phyloP scores from a whole-genome alignment of 305 asterid genomes.

The Nicotiana rustica region DNA sequence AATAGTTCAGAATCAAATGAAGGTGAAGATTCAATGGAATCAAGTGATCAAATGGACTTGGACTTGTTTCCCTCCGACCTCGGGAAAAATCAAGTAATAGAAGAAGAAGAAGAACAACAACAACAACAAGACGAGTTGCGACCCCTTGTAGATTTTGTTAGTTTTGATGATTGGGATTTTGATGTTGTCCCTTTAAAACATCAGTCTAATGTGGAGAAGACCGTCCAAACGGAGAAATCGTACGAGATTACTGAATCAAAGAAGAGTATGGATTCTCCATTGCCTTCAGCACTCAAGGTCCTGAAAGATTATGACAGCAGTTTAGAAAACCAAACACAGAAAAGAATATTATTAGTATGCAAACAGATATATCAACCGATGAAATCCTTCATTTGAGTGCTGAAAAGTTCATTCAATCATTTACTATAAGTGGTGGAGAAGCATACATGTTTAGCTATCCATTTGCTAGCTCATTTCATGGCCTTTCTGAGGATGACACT shows the following conservation, averaged over 20 bases:
- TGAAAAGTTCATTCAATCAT: constrained; percentile 46
- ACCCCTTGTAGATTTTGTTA: constrained; percentile 1
- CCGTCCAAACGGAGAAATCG: not conserved
- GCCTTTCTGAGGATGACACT: constrained; percentile 42
- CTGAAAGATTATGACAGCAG: constrained; percentile 38
- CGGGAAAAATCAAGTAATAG: not conserved
- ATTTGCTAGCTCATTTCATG: constrained; percentile 38
- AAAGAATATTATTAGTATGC: not conserved
- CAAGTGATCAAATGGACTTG: not conserved
- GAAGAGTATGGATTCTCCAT: not conserved
- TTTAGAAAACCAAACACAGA: constrained; percentile 15
- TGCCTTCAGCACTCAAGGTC: constrained; percentile 38
- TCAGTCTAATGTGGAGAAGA: not conserved
- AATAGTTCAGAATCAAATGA: not conserved
- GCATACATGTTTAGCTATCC: constrained; percentile 41
- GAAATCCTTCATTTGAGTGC: constrained; percentile 49
- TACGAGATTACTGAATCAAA: not conserved
- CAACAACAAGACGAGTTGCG: not conserved
- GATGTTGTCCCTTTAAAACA: constrained; percentile 14
- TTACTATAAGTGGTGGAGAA: constrained; percentile 34
- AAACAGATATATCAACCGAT: constrained; percentile 34
- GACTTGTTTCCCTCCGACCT: not conserved
- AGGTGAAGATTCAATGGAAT: too few relatives aligned
- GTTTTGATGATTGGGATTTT: constrained; percentile 25
- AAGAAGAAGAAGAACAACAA: too few relatives aligned